A percentile compares a stretch with the other conserved stretches of the same genome.
These are phyloP conservation scores for Colletotrichum acutatum DNA, from an alignment of 2,329 filamentous ascomycete species.

Conservation along the genomic window DNA sequence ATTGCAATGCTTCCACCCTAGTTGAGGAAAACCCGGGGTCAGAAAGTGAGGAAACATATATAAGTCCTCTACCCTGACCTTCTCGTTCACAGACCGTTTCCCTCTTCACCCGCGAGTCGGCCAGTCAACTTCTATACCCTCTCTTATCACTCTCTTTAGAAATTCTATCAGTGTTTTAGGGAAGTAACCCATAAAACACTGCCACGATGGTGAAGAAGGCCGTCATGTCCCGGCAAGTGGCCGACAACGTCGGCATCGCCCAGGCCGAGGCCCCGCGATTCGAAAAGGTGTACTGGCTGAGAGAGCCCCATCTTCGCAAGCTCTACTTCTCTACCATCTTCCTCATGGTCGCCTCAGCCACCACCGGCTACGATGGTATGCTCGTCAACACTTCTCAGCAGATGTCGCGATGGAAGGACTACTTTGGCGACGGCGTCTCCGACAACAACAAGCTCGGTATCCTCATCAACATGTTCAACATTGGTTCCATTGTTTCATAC, in stretches of 20 bases:
- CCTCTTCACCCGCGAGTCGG: slow-evolving; percentile 31
- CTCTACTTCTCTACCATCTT: slow-evolving; percentile 65
- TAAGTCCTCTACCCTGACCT: slow-evolving; percentile 18
- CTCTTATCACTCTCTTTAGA: neutral
- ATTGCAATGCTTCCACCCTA: neutral
- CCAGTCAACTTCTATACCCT: slow-evolving; percentile 22
- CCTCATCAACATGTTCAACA: slow-evolving; percentile 63
- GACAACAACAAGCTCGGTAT: slow-evolving; percentile 58
- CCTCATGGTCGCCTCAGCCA: slow-evolving; percentile 69
- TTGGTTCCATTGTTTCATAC: slow-evolving; percentile 59
- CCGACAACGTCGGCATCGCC: slow-evolving; percentile 50
- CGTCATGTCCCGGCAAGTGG: slow-evolving; percentile 34
- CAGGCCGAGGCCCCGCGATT: slow-evolving; percentile 60
- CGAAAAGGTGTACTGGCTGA: slow-evolving; percentile 66
- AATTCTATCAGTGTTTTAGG: slow-evolving; percentile 10
- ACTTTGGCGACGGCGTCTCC: slow-evolving; percentile 56
- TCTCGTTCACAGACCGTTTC: neutral
- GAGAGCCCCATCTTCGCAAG: slow-evolving; percentile 65
- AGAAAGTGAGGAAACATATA: slow-evolving; percentile 9
- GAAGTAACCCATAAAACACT: neutral
- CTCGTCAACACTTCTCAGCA: slow-evolving; percentile 69
- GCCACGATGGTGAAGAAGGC: slow-evolving; percentile 33
- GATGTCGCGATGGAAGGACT: slow-evolving; percentile 63
- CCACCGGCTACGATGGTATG: slow-evolving; percentile 71
- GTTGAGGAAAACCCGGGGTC: neutral